Evolutionary conservation across 2,329 filamentous ascomycete species (phyloP), one percentile per base, ranked within the genome.

Genomic region (Alternaria infectoria): DNA sequence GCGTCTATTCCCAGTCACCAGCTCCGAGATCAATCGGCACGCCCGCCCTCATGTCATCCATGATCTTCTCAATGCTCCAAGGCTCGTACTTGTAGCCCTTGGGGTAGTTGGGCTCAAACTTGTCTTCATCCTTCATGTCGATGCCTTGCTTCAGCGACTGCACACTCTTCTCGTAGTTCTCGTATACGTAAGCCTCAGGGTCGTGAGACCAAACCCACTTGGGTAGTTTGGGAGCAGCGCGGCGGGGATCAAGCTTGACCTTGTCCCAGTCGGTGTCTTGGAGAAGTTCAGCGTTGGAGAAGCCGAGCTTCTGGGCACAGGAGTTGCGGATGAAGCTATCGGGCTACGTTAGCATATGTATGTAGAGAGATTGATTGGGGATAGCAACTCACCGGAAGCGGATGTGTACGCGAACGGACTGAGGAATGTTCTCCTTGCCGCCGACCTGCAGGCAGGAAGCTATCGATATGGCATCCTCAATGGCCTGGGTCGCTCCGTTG

Each of bases 251-350:
- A 2, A 82, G 72, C 69, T 83, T 81, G 61, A 84, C 82, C 64
- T 83, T 83, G 60, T 81, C 77, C 83, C 82, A 84, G 68, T 84
- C 81, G 11, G 82, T 84, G 59, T 83, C 80, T 69, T 84, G 82
- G 2, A 84, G 77, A 9, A 83, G 78, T 70, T 83, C 81, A 25
- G 82, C 74, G 70, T 84, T 83, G 65, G 79, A 79, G 75, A 83
- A 83, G 45, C 81, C 80, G 36, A 84, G 79, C 60, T 85, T 84
- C 60, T 85, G 84, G 2, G 82, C 81, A 74, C 83, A 85, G 6
- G 80, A 78, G 52, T 82, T 83, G 54, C 83, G 81, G 62, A 81
- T 80, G 74, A 83, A 85, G 28, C 82, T 81, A 23, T 30, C 4
- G 11, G 54, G 2, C 12, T 4, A 8, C 26, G 23, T 62, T 56